phyloP scores from a whole-genome alignment of 1,284 basidiomycete species.

The Heterobasidion annosum region DNA sequence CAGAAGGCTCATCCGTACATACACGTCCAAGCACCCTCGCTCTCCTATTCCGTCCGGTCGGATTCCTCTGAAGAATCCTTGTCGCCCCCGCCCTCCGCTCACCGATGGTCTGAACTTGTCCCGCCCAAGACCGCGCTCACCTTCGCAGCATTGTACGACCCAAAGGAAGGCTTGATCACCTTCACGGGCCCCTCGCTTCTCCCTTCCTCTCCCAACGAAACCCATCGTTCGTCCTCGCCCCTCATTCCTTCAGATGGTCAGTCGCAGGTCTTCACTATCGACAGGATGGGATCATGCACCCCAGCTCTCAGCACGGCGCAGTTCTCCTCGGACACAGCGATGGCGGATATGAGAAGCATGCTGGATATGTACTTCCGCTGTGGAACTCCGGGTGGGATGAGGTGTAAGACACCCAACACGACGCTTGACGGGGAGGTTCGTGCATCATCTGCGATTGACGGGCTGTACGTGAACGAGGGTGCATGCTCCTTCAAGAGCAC shows the following conservation, averaged over 20 bases:
- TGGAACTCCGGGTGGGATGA: background rate
- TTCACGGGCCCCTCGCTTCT: constrained; percentile 43
- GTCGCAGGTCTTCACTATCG: constrained; percentile 30
- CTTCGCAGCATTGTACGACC: constrained; percentile 52
- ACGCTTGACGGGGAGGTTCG: constrained; percentile 5
- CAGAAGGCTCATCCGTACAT: background rate
- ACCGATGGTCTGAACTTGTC: constrained; percentile 46
- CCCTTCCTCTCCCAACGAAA: constrained; percentile 15
- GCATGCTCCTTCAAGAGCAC: background rate
- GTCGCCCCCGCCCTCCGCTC: constrained; percentile 7
- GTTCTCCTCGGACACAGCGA: constrained; percentile 10
- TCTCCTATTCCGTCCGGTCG: background rate
- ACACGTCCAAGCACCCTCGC: background rate
- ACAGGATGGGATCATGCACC: constrained; percentile 14
- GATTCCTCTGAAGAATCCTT: background rate
- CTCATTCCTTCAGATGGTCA: constrained; percentile 19
- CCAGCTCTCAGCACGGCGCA: constrained; percentile 9
- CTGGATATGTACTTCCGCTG: constrained; percentile 19
- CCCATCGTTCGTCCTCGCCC: constrained; percentile 1
- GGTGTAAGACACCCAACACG: background rate
- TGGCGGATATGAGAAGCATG: constrained; percentile 19
- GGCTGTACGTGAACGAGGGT: constrained; percentile 18
- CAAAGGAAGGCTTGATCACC: constrained; percentile 43
- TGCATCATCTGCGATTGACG: constrained; percentile 27
- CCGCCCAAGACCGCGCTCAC: constrained; percentile 46